Evolutionary conservation across 2,329 filamentous ascomycete species (phyloP).

Genomic region (Zymoseptoria ardabiliae): DNA sequence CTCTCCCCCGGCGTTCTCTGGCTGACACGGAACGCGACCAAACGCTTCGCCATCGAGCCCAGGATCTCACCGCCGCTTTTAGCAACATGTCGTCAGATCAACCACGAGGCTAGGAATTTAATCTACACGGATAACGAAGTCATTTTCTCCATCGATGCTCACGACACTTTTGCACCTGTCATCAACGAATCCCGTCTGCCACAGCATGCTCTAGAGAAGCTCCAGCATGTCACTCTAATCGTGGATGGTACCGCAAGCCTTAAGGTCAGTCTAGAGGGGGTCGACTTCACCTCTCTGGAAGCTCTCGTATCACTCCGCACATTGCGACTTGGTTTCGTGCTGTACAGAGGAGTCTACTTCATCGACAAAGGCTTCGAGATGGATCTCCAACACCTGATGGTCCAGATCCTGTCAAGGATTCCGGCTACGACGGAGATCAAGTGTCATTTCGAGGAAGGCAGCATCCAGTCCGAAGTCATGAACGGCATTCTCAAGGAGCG

Average conservation of each 20-base stretch:
- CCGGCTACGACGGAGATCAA: neutral
- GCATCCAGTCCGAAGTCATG: neutral
- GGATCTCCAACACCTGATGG: neutral
- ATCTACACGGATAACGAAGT: slow-evolving; percentile 41
- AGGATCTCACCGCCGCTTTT: slow-evolving; percentile 35
- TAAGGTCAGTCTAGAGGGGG: slow-evolving; percentile 15
- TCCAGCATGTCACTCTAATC: slow-evolving; percentile 20
- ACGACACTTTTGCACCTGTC: slow-evolving; percentile 21
- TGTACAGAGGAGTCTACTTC: neutral
- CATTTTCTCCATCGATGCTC: slow-evolving; percentile 20
- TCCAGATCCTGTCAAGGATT: neutral
- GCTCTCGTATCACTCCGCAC: slow-evolving; percentile 5
- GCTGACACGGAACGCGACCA: slow-evolving; percentile 13
- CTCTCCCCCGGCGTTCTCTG: slow-evolving; percentile 17
- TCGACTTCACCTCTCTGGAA: slow-evolving; percentile 16
- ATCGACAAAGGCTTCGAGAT: neutral
- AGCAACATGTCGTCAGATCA: slow-evolving; percentile 32
- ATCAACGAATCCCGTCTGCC: slow-evolving; percentile 20
- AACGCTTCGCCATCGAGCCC: slow-evolving; percentile 15
- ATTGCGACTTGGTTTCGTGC: slow-evolving; percentile 1
- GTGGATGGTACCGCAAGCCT: slow-evolving; percentile 21
- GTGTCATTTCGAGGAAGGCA: neutral
- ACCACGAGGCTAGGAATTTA: slow-evolving; percentile 34
- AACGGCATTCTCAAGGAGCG: neutral
- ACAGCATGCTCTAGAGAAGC: slow-evolving; percentile 12